phyloP scores from a whole-genome alignment of 257 asterid species.

The Lycium ferocissimum region DNA sequence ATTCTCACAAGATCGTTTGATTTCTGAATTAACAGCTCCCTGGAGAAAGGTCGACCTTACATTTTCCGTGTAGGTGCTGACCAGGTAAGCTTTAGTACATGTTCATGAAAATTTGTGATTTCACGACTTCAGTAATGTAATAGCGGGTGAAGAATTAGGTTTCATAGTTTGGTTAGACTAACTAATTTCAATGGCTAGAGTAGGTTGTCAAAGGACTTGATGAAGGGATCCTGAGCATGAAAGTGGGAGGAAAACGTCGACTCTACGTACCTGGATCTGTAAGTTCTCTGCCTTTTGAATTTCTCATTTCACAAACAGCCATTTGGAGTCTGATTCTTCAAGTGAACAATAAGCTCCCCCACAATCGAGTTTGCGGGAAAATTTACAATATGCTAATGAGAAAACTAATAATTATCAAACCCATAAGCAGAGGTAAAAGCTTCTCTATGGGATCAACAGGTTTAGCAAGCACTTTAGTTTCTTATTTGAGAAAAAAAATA shows the following conservation, averaged over 20 bases:
- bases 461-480: background rate
- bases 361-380: no score
- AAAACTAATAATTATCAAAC: background rate
- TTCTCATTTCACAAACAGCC: no score
- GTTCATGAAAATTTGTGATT: background rate
- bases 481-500: background rate
- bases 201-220: conserved; percentile 97
- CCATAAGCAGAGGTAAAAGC: background rate
- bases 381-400: background rate
- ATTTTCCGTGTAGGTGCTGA: conserved; percentile 93
- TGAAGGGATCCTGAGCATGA: conserved; percentile 94
- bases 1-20: conserved; percentile 28
- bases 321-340: no score
- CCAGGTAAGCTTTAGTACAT: conserved; percentile 60
- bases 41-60: conserved; percentile 85
- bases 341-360: no score
- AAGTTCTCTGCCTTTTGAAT: conserved; percentile 43
- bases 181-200: conserved; percentile 31
- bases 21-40: conserved; percentile 61
- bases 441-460: background rate
- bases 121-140: background rate
- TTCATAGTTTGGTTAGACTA: background rate
- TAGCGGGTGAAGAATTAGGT: background rate
- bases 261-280: conserved; percentile 91
- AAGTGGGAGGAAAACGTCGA: conserved; percentile 91